Base-by-base conservation (phyloP, 305 asterid species). In the Fraxinus xanthoxyloides region DNA sequence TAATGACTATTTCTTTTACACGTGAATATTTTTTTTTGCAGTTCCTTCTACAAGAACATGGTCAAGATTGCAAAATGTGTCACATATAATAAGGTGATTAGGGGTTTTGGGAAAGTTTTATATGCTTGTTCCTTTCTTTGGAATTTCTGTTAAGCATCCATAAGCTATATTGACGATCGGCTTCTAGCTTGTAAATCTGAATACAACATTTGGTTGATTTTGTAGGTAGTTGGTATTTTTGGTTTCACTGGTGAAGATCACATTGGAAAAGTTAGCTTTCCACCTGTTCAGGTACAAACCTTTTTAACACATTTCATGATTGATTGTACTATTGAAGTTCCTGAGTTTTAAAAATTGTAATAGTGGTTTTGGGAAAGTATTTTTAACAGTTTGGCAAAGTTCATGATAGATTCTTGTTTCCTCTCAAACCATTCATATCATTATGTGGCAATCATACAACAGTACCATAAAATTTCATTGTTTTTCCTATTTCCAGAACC, bases 181-280 rank as follows among this genome's bases (percentile, higher is more conserved):
- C 40, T 74, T n/a, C 48, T 21, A 67, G 75, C 36, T 78, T 56
- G 78, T 72, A 81, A 82, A 46, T 81, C 32, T 74, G 24, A 79
- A 43, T 30, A 35, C 74, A 56, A 81, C 72, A 79, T 30, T 38
- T 15, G 67, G n/a, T 75, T 82, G 81, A 21, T 70, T 56, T 72
- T 78, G 79, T 90, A 95, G 99, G 98, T 87, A 35, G 94, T 90
- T 35, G 97, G 97, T 56, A 93, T 95, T 79, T 95, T 95, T 84
- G 99, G 99, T 85, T 95, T 95, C 87, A 89, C 84, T 56, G 98
- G 98, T 36, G 99, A 95, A 88, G 99, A 95, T 84, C 97, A 94
- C 91, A 95, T 95, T 51, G 99, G 98, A 40, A 95, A 94, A 89
- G 90, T 90, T 86, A 79, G 92, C 90, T 95, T 95, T 82, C 99